Percentiles rank a stretch among this genome's conserved stretches.
phyloP scores from a whole-genome alignment of 768 basidiomycete species.

The Coprinopsis marcescibilis region DNA sequence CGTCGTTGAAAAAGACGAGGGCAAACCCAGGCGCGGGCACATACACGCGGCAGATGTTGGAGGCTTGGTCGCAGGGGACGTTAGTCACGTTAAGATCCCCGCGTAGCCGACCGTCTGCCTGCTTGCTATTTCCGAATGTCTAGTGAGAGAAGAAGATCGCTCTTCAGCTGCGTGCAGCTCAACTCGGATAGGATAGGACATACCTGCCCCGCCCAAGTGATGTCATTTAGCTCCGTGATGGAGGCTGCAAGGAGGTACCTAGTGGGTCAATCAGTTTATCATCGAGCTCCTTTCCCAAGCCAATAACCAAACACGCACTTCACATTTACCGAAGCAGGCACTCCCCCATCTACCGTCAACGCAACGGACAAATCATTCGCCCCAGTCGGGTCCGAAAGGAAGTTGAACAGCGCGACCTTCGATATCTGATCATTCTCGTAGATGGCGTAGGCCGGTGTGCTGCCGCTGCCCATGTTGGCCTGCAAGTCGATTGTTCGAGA shows the following conservation, averaged over 20 bases:
- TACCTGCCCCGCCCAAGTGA: conserved; percentile 78
- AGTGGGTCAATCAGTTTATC: neutral
- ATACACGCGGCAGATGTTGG: conserved; percentile 50
- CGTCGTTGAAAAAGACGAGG: conserved; percentile 57
- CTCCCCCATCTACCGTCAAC: conserved; percentile 41
- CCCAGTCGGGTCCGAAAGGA: conserved; percentile 53
- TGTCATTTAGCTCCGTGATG: conserved; percentile 55
- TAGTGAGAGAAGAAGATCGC: conserved; percentile 18
- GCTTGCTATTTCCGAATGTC: conserved; percentile 57
- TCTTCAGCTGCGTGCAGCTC: neutral
- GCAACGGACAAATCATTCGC: conserved; percentile 48
- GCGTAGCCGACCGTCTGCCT: conserved; percentile 61
- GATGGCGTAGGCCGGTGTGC: conserved; percentile 64
- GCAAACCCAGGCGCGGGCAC: conserved; percentile 72
- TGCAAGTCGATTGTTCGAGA: conserved; percentile 63
- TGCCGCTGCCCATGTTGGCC: conserved; percentile 43
- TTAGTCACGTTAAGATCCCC: conserved; percentile 52
- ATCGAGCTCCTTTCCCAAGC: conserved; percentile 41
- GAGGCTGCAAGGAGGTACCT: conserved; percentile 54
- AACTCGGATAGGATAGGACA: conserved; percentile 9
- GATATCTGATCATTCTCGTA: conserved; percentile 62
- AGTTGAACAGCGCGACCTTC: conserved; percentile 70
- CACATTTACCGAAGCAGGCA: conserved; percentile 41
- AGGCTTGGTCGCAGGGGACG: conserved; percentile 50
- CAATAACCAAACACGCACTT: conserved; percentile 49